A percentile compares a stretch with the other conserved stretches of the same genome.
Evolutionary conservation across 2,329 filamentous ascomycete genomes (phyloP).

Genomic region (Torrubiellomyces zombiae): DNA sequence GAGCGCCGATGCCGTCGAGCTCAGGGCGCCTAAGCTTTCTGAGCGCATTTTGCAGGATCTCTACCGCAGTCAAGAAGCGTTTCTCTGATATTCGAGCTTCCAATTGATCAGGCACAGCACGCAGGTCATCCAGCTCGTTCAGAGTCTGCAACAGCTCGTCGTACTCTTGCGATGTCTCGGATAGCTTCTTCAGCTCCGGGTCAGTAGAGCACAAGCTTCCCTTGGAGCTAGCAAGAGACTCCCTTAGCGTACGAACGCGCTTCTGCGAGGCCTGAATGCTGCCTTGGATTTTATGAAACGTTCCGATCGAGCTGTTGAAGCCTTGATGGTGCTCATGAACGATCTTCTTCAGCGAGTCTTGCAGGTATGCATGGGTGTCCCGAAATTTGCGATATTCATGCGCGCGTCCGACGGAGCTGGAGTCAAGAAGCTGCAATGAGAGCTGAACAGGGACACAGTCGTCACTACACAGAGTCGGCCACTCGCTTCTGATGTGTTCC

Average conservation of each 20-base stretch:
- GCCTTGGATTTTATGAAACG: conserved; percentile 94
- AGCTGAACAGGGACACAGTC: conserved; percentile 88
- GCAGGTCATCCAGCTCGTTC: conserved; percentile 71
- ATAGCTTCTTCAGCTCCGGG: conserved; percentile 79
- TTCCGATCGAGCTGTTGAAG: conserved; percentile 97
- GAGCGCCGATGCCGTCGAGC: conserved; percentile 76
- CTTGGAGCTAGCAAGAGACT: conserved; percentile 69
- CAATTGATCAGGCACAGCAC: conserved; percentile 76
- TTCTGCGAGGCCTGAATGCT: conserved; percentile 82
- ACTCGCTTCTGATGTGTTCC: conserved; percentile 71
- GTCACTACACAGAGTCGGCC: conserved; percentile 78
- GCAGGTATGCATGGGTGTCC: conserved; percentile 71
- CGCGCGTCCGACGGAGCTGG: conserved; percentile 80
- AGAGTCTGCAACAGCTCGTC: conserved; percentile 77
- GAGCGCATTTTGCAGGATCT: conserved; percentile 75
- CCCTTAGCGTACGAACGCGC: conserved; percentile 65
- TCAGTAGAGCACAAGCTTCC: conserved; percentile 68
- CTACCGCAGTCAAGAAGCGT: conserved; percentile 80
- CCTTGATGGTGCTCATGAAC: conserved; percentile 98
- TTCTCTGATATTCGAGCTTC: conserved; percentile 95
- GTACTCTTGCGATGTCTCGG: conserved; percentile 74
- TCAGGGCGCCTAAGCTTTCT: conserved; percentile 73
- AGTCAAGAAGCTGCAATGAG: conserved; percentile 86
- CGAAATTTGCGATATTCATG: conserved; percentile 77
- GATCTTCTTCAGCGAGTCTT: conserved; percentile 81